Base-by-base conservation (phyloP, 202 grass and related monocot genomes). In the Bolboschoenoplectus hybrid region DNA sequence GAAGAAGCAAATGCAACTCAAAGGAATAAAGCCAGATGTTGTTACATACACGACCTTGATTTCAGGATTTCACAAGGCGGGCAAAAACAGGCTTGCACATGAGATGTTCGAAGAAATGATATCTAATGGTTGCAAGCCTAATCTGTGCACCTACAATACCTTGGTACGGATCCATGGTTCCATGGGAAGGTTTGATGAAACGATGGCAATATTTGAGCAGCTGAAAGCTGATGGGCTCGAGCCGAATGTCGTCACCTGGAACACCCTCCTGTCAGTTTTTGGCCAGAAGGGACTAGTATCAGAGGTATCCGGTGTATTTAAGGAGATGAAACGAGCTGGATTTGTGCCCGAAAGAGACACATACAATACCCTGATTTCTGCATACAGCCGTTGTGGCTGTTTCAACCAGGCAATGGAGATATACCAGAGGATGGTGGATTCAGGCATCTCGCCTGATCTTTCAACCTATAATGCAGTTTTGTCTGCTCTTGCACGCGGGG, bases 311-410 rank as follows among this genome's bases (percentile, higher is more conserved):
- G 89, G 88, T 61, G 86, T 97, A 19, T 94, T 97, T 74, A 94
- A 97, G 86, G 95, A 97, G 70, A 97, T 97, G 95, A 97, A 94
- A 74, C 94, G 88, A 53, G 80, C 95, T 49, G 95, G 95, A 13
- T 97, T 94, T 86, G 85, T 97, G n/a, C 95, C 91, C 6, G 89
- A 97, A 88, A 91, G 88, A 61, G 91, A 94, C 56, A 97, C 95
- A 45, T 97, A 97, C 88, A 85, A 91, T 87, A 91, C 95, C 38
- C 85, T 97, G 5, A 97, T 97, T 51, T 91, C 89, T 89, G 93
- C 95, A 1, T 94, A 97, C 82, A 97, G 95, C 86, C 89, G 95
- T 43, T 97, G 92, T 74, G 92, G 92, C 57, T 97, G 88, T 61
- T 90, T 91, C 74, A 86, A 93, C 63, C 91, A 94, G 89, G 92